phyloP scores from a whole-genome alignment of 2,329 filamentous ascomycete species.

The Lasiodiplodia theobromae region DNA sequence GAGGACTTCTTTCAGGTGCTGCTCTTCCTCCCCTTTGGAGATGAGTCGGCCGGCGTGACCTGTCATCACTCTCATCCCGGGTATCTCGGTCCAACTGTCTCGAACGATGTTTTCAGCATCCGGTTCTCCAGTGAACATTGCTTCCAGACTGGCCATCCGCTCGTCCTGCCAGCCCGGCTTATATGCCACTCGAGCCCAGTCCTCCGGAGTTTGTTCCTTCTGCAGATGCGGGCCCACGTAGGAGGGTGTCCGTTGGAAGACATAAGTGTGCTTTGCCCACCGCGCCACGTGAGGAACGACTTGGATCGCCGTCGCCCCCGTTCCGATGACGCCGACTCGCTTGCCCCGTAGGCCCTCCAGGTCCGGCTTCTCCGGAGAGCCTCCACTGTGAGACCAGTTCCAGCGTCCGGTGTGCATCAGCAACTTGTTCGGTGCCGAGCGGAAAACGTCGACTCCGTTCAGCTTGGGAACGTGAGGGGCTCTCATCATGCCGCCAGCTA shows the following conservation, averaged over 20 bases:
- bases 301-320: constrained; percentile 40
- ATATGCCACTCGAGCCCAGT: constrained; percentile 57
- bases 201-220: constrained; percentile 34
- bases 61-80: background rate
- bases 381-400: constrained; percentile 31
- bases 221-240: constrained; percentile 42
- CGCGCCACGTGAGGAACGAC: constrained; percentile 39
- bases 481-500: background rate
- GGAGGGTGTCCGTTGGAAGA: constrained; percentile 42
- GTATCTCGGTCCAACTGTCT: background rate
- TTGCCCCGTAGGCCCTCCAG: constrained; percentile 31
- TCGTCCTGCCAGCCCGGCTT: background rate
- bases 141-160: background rate
- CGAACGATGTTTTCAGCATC: background rate
- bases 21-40: constrained; percentile 44
- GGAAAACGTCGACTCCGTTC: background rate
- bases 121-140: background rate
- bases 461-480: background rate
- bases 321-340: constrained; percentile 38
- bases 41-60: constrained; percentile 36
- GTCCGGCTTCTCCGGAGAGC: constrained; percentile 1
- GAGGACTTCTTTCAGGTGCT: constrained; percentile 43
- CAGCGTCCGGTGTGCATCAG: constrained; percentile 42
- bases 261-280: constrained; percentile 34
- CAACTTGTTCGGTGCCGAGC: background rate